Evolutionary conservation across 495 filamentous ascomycete species (phyloP).

Genomic region (Melanomma pulvis-pyrius): DNA sequence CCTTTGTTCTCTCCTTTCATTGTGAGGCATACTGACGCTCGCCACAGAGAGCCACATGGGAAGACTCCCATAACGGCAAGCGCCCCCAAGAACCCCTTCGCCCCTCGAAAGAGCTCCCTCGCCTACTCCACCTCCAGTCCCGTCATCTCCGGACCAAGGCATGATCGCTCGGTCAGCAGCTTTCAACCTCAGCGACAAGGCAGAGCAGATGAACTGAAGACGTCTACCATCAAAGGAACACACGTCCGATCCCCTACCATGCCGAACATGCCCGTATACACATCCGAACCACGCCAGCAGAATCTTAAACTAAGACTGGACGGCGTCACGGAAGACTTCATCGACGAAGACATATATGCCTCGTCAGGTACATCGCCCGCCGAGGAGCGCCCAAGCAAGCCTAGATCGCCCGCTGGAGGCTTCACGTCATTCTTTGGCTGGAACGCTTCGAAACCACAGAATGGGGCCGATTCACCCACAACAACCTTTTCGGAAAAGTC

Average conservation of each 20-base stretch:
- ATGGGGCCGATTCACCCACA: slow-evolving; percentile 62
- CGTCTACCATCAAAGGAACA: slow-evolving; percentile 8
- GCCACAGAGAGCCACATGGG: slow-evolving; percentile 34
- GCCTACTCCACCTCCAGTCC: slow-evolving; percentile 2
- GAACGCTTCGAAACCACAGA: slow-evolving; percentile 57
- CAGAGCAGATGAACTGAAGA: slow-evolving; percentile 21
- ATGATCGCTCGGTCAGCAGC: slow-evolving; percentile 30
- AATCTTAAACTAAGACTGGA: slow-evolving; percentile 42
- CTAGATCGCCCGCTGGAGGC: slow-evolving; percentile 62
- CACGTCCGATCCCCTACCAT: slow-evolving; percentile 36
- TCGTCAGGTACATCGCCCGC: slow-evolving; percentile 13
- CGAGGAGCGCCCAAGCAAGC: slow-evolving; percentile 45
- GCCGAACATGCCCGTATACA: slow-evolving; percentile 45
- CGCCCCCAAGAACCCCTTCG: slow-evolving; percentile 19
- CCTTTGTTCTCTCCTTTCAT: neutral
- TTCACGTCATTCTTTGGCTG: slow-evolving; percentile 73
- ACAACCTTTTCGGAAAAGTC: slow-evolving; percentile 67
- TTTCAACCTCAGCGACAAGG: slow-evolving; percentile 15
- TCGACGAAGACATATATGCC: slow-evolving; percentile 36
- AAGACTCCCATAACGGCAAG: slow-evolving; percentile 24
- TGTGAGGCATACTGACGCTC: slow-evolving; percentile 7
- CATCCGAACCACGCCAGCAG: slow-evolving; percentile 32
- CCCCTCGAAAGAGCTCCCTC: slow-evolving; percentile 6
- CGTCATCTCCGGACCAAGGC: slow-evolving; percentile 11
- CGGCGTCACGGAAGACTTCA: slow-evolving; percentile 37